phyloP scores from a whole-genome alignment of 1,284 basidiomycete genomes.

The Cutaneotrichosporon cutaneum region DNA sequence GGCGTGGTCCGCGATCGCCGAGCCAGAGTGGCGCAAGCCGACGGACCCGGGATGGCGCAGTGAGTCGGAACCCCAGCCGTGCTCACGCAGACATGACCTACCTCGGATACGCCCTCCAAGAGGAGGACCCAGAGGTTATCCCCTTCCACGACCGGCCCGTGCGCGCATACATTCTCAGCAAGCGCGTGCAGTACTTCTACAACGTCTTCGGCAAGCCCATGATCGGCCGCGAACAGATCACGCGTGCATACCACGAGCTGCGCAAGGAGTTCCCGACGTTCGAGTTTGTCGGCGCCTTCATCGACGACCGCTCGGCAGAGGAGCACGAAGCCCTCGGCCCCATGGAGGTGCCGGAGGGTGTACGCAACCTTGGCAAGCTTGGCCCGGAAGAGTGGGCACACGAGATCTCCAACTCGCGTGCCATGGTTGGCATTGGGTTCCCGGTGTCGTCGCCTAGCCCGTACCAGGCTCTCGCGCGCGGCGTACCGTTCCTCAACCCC shows the following conservation, averaged over 20 bases:
- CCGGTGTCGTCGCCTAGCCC: constrained; percentile 27
- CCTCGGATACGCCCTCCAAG: constrained; percentile 20
- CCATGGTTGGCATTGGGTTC: constrained; percentile 30
- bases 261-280: constrained; percentile 29
- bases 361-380: constrained; percentile 27
- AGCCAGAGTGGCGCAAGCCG: constrained; percentile 7
- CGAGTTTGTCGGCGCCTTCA: constrained; percentile 29
- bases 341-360: constrained; percentile 19
- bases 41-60: neutral
- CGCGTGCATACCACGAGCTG: constrained; percentile 25
- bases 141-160: constrained; percentile 20
- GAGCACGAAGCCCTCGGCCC: constrained; percentile 9
- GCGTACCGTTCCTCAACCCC: constrained; percentile 15
- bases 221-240: constrained; percentile 13
- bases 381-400: constrained; percentile 15
- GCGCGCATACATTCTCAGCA: constrained; percentile 30
- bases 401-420: constrained; percentile 19
- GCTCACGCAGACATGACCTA: constrained; percentile 11
- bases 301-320: constrained; percentile 18
- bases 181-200: constrained; percentile 30
- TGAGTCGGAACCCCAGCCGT: neutral
- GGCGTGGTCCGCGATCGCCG: constrained; percentile 23
- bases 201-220: constrained; percentile 14
- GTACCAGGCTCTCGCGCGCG: constrained; percentile 17
- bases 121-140: neutral